Evolutionary conservation across 441 rosid species (phyloP).

Genomic region (Bocquillonia castaneifolia): DNA sequence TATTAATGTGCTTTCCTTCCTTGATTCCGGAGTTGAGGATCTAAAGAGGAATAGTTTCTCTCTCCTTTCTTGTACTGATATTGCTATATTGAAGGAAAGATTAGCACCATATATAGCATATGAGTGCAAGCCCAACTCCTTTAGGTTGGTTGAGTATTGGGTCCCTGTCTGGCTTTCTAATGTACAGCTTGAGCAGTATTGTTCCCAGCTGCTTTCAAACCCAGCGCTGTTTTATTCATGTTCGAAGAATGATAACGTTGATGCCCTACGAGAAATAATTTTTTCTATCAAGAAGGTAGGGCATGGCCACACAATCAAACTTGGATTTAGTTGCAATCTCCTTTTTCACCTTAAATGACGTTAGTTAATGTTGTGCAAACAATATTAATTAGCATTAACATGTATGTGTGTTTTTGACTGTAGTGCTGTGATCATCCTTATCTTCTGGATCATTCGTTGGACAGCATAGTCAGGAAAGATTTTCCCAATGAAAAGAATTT

Average conservation of each 20-base stretch:
- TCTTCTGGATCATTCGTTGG: constrained; percentile 30
- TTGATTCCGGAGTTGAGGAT: constrained; percentile 22
- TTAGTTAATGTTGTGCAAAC: background rate
- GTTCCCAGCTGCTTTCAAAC: constrained; percentile 37
- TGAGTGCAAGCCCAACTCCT: constrained; percentile 25
- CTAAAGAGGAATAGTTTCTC: constrained; percentile 4
- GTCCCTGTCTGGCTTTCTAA: constrained; percentile 41
- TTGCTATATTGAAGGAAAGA: constrained; percentile 24
- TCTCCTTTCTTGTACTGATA: constrained; percentile 8
- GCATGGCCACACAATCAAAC: background rate
- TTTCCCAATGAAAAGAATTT: constrained; percentile 18
- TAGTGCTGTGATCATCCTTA: constrained; percentile 55
- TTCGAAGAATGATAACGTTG: constrained; percentile 25
- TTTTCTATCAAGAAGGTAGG: constrained; percentile 37
- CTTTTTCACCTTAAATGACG: background rate
- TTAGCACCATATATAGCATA: constrained; percentile 20
- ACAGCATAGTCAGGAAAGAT: constrained; percentile 16
- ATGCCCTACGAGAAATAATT: constrained; percentile 31
- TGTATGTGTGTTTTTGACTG: constrained; percentile 6
- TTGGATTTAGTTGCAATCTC: background rate
- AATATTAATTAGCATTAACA: background rate
- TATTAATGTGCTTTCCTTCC: constrained; percentile 25
- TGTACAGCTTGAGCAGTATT: constrained; percentile 48
- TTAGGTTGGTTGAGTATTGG: constrained; percentile 39
- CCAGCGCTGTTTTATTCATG: constrained; percentile 26